A percentile compares a stretch with the other conserved stretches of the same genome.
These are phyloP conservation scores for Thielaviopsis cerberus DNA, from an alignment of 2,329 filamentous ascomycete species.

Conservation along the genomic window DNA sequence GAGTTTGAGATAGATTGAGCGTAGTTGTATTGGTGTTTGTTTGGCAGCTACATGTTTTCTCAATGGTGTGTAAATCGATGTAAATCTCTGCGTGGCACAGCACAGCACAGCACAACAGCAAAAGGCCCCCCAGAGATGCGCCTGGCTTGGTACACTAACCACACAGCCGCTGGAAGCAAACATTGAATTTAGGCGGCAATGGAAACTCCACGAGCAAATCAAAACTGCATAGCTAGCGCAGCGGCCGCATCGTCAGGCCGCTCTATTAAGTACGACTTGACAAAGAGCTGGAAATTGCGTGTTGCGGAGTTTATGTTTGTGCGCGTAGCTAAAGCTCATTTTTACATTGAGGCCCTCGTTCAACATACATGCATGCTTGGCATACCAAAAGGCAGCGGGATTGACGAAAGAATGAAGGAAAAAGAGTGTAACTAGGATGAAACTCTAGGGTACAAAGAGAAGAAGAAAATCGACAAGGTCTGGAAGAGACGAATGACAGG, in stretches of 20 bases:
- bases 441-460: background rate
- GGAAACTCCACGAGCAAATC: background rate
- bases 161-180: background rate
- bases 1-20: background rate
- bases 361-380: no score
- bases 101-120: background rate
- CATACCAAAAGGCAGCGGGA: no score
- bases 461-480: no score
- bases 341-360: no score
- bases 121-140: background rate
- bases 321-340: no score
- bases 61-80: background rate
- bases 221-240: background rate
- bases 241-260: background rate
- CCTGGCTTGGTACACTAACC: no score
- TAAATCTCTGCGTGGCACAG: background rate
- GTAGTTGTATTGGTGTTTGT: background rate
- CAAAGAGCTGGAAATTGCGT: background rate
- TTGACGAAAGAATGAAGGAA: background rate
- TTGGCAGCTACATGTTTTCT: background rate
- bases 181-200: background rate
- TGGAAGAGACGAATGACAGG: no score
- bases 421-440: background rate
- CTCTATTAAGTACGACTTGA: background rate
- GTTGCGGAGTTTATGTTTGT: no score